Base-by-base conservation (phyloP, 495 filamentous ascomycete species). In the Bacidia gigantensis region DNA sequence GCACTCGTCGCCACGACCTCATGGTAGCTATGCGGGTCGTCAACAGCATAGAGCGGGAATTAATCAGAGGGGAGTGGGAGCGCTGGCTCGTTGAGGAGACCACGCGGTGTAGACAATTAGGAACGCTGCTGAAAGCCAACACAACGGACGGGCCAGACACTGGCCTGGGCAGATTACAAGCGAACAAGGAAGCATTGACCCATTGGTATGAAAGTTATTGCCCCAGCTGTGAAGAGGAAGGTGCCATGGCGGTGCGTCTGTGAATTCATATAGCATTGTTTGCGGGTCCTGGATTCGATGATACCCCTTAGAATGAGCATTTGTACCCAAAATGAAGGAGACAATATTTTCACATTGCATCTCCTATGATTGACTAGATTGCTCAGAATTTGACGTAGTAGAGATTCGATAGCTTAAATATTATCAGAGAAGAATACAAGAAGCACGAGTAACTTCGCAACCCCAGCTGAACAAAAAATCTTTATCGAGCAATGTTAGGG, bases 11-110 rank as follows among this genome's bases (percentile, higher is more conserved):
- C n/a, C 87, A 98, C 61, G 87, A 97, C 60, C 72, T 97, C 20
- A 70, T 97, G 1, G 89, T 98, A 3, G 88, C 89, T 14, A 76
- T 97, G 68, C 81, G 89, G 3, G 76, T 96, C 2, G 81, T 98
- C 47, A 95, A 97, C 63, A 81, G 75, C 41, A 79, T 97, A 10
- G 92, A 98, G 69, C 67, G 72, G 48, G 90, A 96, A 63, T 81
- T 93, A 62, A 56, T 97, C 51, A 72, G 76, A 51, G 82, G 78
- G 2, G 89, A 96, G 68, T 98, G 86, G 82, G 89, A 93, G 68
- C 82, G 83, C 39, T 97, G 89, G 88, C 73, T 97, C 14, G 62
- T 70, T 3, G 79, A 81, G 39, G 89, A 96, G 67, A 73, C 72
- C 49, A 59, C 65, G 21, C 77, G 80, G 51, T 95, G 88, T 67